phyloP scores from a whole-genome alignment of 345 rosid species.

The Anastatica hierochuntica region DNA sequence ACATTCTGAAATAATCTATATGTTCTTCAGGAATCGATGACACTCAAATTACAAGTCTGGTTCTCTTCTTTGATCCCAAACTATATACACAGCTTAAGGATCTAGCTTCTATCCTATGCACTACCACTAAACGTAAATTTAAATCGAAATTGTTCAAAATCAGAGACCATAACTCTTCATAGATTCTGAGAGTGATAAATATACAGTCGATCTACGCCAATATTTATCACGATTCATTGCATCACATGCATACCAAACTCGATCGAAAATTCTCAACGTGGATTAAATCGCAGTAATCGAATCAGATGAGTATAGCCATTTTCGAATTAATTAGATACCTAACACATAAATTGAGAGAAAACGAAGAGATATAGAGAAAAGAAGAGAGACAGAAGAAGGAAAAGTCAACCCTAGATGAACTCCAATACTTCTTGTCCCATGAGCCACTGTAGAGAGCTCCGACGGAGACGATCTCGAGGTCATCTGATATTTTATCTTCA shows the following conservation, averaged over 20 bases:
- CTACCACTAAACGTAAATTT: no score
- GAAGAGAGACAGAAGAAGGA: background rate
- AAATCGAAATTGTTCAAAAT: no score
- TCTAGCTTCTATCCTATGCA: no score
- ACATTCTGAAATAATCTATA: background rate
- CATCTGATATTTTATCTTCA: slow-evolving; percentile 34
- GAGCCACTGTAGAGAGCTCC: slow-evolving; percentile 67
- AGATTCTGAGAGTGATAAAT: no score
- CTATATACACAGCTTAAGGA: no score
- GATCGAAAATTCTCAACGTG: background rate
- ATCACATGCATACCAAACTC: no score
- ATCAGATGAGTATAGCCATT: background rate
- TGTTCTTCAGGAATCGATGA: background rate
- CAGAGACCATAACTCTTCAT: no score
- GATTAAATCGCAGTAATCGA: background rate
- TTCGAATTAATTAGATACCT: no score
- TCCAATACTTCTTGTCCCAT: slow-evolving; percentile 93
- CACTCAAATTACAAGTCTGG: background rate
- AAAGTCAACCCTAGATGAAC: slow-evolving; percentile 79
- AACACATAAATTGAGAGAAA: background rate
- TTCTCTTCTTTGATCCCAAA: no score
- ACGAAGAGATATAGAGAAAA: no score
- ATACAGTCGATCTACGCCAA: no score
- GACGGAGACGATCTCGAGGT: slow-evolving; percentile 61
- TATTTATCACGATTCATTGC: no score